A percentile compares a stretch with the other conserved stretches of the same genome.
phyloP scores from a whole-genome alignment of 176 grass and related monocot genomes.

The Alloteropsis semialata region DNA sequence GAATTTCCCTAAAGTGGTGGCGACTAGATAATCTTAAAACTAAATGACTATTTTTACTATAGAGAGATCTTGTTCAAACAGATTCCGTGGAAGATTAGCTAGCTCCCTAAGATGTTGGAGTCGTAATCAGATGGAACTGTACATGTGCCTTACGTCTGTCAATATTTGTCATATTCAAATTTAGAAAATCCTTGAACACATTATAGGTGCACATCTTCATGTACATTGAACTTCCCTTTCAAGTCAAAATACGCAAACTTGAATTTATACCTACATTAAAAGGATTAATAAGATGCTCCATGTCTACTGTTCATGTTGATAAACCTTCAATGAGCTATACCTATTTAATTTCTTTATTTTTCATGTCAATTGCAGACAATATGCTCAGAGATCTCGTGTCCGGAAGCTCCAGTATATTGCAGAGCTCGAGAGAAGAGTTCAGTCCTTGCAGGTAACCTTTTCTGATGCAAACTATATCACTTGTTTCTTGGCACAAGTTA shows the following conservation, averaged over 20 bases:
- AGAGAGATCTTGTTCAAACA: neutral
- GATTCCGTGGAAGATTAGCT: neutral
- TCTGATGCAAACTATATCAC: neutral
- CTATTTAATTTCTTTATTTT: neutral
- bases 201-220: neutral
- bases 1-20: neutral
- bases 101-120: neutral
- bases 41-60: neutral
- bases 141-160: neutral
- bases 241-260: neutral
- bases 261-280: neutral
- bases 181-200: neutral
- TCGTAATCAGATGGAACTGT: neutral
- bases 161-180: neutral
- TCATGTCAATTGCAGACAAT: slow-evolving; percentile 54
- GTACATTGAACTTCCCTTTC: neutral
- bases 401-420: slow-evolving; percentile 92
- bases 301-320: slow-evolving; percentile 5
- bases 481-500: neutral
- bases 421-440: slow-evolving; percentile 88
- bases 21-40: neutral
- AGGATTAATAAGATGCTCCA: neutral
- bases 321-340: neutral
- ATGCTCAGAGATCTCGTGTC: slow-evolving; percentile 83
- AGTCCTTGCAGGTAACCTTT: slow-evolving; percentile 63